Evolutionary conservation across 768 basidiomycete genomes (phyloP), one percentile per base, ranked within the genome.

Genomic region (Lactifluus pinguis): DNA sequence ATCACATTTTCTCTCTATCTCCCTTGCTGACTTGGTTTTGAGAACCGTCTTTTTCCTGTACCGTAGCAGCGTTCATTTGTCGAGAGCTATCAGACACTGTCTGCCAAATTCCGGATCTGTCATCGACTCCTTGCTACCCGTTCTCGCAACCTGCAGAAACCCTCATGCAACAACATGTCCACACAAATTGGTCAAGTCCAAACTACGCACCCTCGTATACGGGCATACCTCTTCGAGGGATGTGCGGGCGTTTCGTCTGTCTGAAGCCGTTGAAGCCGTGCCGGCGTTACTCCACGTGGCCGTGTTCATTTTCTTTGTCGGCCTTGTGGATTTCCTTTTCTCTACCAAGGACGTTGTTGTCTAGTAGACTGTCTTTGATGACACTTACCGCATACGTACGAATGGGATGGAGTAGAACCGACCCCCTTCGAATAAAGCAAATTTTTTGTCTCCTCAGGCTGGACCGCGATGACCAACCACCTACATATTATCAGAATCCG

Each of bases 1-100:
- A 9, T 13, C 6, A 1, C 3, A 4, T 10, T 11, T 14, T 10
- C 0, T 15, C 32, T 30, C n/a, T 41, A 15, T 25, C 29, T 32
- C n/a, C 13, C n/a, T 19, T 5, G 44, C 44, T 19, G 36, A 45
- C 14, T 41, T 29, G 29, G 19, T 47, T 49, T 25, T 30, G 41
- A 64, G 63, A 58, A 61, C 5, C 61, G 61, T 49, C 55, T 57
- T 6, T 64, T 64, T n/a, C 36, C 63, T 3, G 54, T 54, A 56
- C 49, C 6, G 61, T 63, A 21, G 52, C 63, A 9, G 54, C 49
- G 7, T 63, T 64, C 61, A n/a, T n/a, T n/a, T n/a, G n/a, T 63
- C 6, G 54, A 64, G 48, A 56, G 62, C 48, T 57, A 64, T 32
- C 56, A 64, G 38, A 25, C 9, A 17, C 44, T 64, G 14, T 50